Conservation (phyloP, 768 basidiomycete species). For the Boletus tomentosulus region DNA sequence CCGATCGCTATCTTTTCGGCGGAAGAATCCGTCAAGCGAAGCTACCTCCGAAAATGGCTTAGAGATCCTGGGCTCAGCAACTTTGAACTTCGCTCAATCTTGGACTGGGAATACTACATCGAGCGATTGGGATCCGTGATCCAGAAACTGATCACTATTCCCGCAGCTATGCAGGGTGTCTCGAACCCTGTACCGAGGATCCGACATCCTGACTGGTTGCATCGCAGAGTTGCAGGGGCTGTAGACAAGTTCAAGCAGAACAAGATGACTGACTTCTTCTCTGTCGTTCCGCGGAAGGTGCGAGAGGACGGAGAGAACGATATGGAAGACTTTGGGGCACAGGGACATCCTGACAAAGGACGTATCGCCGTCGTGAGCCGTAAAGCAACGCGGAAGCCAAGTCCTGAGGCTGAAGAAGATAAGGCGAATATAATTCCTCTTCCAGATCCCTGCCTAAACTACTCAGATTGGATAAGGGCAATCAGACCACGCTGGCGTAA, state of each 20-base stretch:
- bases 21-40: constrained; percentile 84
- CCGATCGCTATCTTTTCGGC: constrained; percentile 98
- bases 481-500: constrained; percentile 78
- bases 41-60: constrained; percentile 93
- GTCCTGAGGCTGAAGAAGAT: constrained; percentile 39
- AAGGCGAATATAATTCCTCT: constrained; percentile 31
- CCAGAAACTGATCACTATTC: constrained; percentile 98
- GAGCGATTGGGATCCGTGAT: constrained; percentile 97
- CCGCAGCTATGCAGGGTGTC: constrained; percentile 97
- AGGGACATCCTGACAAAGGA: constrained; percentile 25
- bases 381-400: constrained; percentile 39
- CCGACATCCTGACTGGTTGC: constrained; percentile 96
- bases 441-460: constrained; percentile 65
- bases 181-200: constrained; percentile 94
- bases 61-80: constrained; percentile 84
- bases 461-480: constrained; percentile 72
- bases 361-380: constrained; percentile 54
- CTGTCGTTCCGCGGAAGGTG: constrained; percentile 12
- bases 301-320: constrained; percentile 32
- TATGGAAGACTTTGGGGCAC: constrained; percentile 56
- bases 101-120: constrained; percentile 99
- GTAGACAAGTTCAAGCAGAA: constrained; percentile 99
- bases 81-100: constrained; percentile 89
- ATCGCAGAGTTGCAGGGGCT: constrained; percentile 80
- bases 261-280: constrained; percentile 94